Conservation (phyloP, 2,329 filamentous ascomycete species). For the Drechmeria coniospora region DNA sequence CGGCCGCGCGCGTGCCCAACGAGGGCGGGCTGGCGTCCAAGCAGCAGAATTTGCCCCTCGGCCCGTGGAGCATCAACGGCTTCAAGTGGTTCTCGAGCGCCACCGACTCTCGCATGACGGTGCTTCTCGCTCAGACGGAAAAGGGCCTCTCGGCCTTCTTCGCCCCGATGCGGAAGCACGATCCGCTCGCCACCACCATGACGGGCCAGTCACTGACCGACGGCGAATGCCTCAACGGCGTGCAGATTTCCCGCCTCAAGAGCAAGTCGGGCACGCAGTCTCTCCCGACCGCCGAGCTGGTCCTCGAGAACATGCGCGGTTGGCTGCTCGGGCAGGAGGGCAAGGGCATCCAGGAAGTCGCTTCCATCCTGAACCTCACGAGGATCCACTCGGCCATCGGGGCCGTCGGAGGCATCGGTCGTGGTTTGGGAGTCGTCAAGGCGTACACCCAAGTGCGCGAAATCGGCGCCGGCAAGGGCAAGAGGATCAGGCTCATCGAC, state of each 20-base stretch:
- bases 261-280: slow-evolving; percentile 56
- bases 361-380: slow-evolving; percentile 52
- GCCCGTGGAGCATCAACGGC: slow-evolving; percentile 44
- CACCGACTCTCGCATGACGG: slow-evolving; percentile 28
- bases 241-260: slow-evolving; percentile 54
- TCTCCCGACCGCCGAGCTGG: slow-evolving; percentile 58
- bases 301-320: slow-evolving; percentile 44
- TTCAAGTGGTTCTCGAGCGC: slow-evolving; percentile 43
- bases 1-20: slow-evolving; percentile 22
- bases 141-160: slow-evolving; percentile 44
- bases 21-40: slow-evolving; percentile 6
- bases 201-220: slow-evolving; percentile 9
- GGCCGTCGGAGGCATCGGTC: slow-evolving; percentile 35
- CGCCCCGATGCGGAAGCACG: slow-evolving; percentile 40
- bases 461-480: slow-evolving; percentile 27
- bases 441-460: slow-evolving; percentile 42
- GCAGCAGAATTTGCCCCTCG: slow-evolving; percentile 21
- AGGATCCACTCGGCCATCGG: slow-evolving; percentile 40
- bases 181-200: slow-evolving; percentile 15
- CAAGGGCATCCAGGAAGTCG: slow-evolving; percentile 51
- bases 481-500: slow-evolving; percentile 30
- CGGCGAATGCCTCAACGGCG: slow-evolving; percentile 43
- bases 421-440: slow-evolving; percentile 40
- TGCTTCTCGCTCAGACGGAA: slow-evolving; percentile 45
- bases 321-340: slow-evolving; percentile 54